Evolutionary conservation across 129 eudicot genomes (phyloP).

Genomic region (Flaveria bidentis): DNA sequence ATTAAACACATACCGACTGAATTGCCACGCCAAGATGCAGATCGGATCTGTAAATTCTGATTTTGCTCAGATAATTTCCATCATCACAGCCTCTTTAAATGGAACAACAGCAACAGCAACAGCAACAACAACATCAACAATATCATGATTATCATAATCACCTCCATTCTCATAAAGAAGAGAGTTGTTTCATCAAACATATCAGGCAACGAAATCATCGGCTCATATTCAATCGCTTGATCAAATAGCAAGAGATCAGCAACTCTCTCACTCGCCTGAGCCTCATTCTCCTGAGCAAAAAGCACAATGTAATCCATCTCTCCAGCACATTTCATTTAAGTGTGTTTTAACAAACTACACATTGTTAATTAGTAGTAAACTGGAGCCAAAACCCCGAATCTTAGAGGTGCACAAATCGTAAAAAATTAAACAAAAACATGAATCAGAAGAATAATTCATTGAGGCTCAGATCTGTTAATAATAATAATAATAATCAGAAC

Average conservation of each 20-base stretch:
- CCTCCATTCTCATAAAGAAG: background rate
- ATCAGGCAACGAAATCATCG: constrained; percentile 14
- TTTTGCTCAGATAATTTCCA: background rate
- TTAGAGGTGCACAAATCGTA: no score
- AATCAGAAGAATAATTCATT: no score
- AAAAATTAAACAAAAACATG: no score
- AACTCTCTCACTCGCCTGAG: constrained; percentile 16
- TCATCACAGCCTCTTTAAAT: no score
- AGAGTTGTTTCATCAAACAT: background rate
- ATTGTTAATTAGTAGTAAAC: no score
- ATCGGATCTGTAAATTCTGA: background rate
- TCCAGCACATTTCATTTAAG: no score
- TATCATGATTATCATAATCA: background rate
- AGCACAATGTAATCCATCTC: no score
- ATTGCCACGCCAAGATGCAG: background rate
- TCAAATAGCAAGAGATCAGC: constrained; percentile 8
- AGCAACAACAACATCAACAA: background rate
- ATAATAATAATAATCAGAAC: no score
- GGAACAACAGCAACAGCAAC: background rate
- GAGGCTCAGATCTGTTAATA: no score
- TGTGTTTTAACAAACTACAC: no score
- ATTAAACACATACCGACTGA: background rate
- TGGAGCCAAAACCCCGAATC: no score
- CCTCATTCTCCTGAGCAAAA: background rate
- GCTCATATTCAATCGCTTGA: constrained; percentile 13